Evolutionary conservation across 176 grass and related monocot species (phyloP), one percentile per base, ranked within the genome.

Genomic region (Triticum dicoccoides): DNA sequence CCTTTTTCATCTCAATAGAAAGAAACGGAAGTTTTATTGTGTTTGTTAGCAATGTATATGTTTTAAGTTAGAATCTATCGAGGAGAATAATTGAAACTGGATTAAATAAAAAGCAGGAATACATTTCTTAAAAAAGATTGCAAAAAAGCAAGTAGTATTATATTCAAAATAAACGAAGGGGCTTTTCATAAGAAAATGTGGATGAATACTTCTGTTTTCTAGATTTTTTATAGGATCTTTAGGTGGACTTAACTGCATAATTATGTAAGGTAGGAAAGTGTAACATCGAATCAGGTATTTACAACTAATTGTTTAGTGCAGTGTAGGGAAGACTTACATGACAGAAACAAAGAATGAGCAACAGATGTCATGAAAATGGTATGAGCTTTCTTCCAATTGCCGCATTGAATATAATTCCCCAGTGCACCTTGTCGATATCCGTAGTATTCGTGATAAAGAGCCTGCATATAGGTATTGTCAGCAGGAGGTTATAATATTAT

Each of bases 301-400:
- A 20, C 27, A 39, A 56, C 20, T 3, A 67, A 39, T 56, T 72
- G 58, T 15, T 35, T 41, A 76, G 12, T 80, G 70, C 42, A 72
- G 32, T 21, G 69, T 32, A 80, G 11, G 11, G 78, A 80, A 82
- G 25, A 93, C 90, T 87, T 94, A 96, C 93, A 95, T 85, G 94
- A 90, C 72, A 98, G 89, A 91, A 98, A 98, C 77, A 96, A 83
- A 67, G 78, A 59, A 94, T 94, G 96, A 84, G 96, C 90, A 66
- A 92, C 82, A 77, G 88, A 91, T 77, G 90, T 92, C 90, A 98
- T 91, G 79, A 98, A 98, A 85, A 92, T 95, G 73, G 81, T 93
- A 70, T 98, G 92, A 79, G 93, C 90, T 76, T 92, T 95, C 69
- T 87, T 88, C 96, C 93, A 98, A 44, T 94, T 94, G 69, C 81